phyloP scores from a whole-genome alignment of 2,329 filamentous ascomycete species.

The Eutypella sp. region DNA sequence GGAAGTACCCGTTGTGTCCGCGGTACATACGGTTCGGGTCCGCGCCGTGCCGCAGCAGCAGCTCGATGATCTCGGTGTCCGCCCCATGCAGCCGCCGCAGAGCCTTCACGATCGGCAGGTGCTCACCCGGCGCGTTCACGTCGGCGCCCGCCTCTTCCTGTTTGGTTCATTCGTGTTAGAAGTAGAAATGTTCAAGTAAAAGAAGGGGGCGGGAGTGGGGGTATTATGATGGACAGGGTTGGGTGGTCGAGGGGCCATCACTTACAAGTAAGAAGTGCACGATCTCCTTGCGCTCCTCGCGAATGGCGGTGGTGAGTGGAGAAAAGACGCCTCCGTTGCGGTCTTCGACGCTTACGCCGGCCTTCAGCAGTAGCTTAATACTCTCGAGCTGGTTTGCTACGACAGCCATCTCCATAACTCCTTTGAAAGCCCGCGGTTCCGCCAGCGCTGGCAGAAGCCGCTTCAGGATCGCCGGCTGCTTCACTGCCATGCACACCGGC shows the following conservation, averaged over 20 bases:
- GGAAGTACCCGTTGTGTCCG: conserved; percentile 61
- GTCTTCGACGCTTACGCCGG: conserved; percentile 64
- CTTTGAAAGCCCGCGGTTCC: conserved; percentile 58
- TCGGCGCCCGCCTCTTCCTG: conserved; percentile 55
- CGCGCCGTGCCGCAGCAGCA: conserved; percentile 58
- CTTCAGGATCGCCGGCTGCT: conserved; percentile 53
- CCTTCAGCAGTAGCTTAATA: conserved; percentile 58
- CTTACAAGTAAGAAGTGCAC: conserved; percentile 51
- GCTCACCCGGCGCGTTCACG: conserved; percentile 63
- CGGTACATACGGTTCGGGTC: conserved; percentile 65
- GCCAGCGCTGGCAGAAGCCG: conserved; percentile 52
- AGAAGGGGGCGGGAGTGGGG: neutral
- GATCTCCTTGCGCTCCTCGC: conserved; percentile 57
- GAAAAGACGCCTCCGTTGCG: conserved; percentile 70
- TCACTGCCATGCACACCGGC: conserved; percentile 66
- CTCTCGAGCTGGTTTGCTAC: conserved; percentile 62
- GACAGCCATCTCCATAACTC: conserved; percentile 64
- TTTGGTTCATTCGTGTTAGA: neutral
- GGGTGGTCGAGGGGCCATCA: neutral
- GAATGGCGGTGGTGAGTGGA: conserved; percentile 61
- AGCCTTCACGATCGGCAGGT: conserved; percentile 66
- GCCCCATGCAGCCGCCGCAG: conserved; percentile 52
- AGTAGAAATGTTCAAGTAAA: neutral
- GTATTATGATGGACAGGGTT: too few species aligned
- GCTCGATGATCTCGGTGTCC: conserved; percentile 56